Evolutionary conservation across 2,329 filamentous ascomycete species (phyloP), one percentile per base, ranked within the genome.

Genomic region (Phyllosticta citriasiana): DNA sequence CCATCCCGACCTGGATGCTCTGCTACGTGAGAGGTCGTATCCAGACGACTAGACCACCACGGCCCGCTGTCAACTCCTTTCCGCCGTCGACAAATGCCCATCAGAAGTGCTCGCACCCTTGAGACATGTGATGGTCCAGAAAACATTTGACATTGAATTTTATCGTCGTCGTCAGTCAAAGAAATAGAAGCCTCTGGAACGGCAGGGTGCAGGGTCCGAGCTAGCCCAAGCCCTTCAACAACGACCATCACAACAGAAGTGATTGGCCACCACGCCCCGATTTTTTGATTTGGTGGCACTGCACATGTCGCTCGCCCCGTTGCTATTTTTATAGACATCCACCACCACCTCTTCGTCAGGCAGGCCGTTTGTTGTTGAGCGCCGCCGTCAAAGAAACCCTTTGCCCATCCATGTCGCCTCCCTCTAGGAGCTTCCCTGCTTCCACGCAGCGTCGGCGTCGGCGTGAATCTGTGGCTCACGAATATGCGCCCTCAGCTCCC

Each of bases 401-500:
- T 40, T 10, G 33, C 33, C 16, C 4, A 40, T 14, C 33, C 33
- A 40, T 40, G 33, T 12, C 8, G 10, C 33, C 33, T 16, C 10
- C 4, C 10, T 16, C 33, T 40, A 40, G 33, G 33, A 40, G 33
- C 33, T 40, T 16, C 33, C 33, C 33, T 40, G 33, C 33, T 2
- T 40, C 60, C 60, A 61, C 51, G 55, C n/a, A 55, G 47, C 53
- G 26, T 61, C 60, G 50, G 60, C 60, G 50, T 55, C 60, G 52
- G 57, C 56, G 69, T 80, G 75, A 12, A 82, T 68, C 61, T 76
- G 65, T n/a, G 78, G 79, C 66, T 75, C 73, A 66, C 75, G 65
- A 67, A 87, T 85, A 57, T 77, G 74, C 67, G 74, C 74, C 68
- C 84, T 79, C 60, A 76, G 74, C 71, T 81, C 76, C 66, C 72